phyloP scores from a whole-genome alignment of 495 filamentous ascomycete species.

The Gamarada debralockiae region DNA sequence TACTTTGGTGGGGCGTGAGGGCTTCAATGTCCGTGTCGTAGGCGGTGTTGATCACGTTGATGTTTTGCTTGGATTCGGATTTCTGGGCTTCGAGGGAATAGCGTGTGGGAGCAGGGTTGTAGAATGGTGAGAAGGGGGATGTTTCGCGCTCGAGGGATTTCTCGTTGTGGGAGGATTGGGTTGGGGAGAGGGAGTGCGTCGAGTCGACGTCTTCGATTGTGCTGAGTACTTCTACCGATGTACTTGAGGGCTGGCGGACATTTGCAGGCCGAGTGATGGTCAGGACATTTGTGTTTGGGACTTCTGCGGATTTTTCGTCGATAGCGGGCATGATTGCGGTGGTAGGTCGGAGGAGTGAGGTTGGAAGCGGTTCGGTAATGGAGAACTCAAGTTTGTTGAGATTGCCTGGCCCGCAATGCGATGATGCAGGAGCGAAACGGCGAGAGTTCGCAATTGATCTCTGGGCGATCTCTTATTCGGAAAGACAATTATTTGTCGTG shows the following conservation, averaged over 20 bases:
- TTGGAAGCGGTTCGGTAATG: no score
- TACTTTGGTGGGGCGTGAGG: conserved; percentile 21
- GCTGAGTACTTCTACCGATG: conserved; percentile 7
- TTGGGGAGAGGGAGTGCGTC: conserved; percentile 8
- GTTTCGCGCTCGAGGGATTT: not conserved
- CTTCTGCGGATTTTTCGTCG: conserved; percentile 12
- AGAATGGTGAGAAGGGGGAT: conserved; percentile 54
- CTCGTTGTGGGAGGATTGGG: not conserved
- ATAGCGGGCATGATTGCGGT: conserved; percentile 8
- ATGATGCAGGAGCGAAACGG: no score
- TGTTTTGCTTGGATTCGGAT: conserved; percentile 34
- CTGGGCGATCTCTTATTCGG: no score
- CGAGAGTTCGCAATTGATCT: no score
- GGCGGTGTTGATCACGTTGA: conserved; percentile 12
- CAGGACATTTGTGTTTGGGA: conserved; percentile 6
- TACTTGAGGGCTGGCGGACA: conserved; percentile 7
- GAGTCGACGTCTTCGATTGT: conserved; percentile 23
- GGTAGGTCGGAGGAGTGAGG: not conserved
- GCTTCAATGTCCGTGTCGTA: conserved; percentile 35
- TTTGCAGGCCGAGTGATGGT: conserved; percentile 16
- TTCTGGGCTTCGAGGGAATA: conserved; percentile 45
- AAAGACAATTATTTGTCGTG: no score
- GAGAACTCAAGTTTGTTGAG: no score
- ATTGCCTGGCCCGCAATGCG: no score
- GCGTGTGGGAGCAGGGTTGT: conserved; percentile 46